phyloP scores from a whole-genome alignment of 164 flowering plant genomes.

The Nymphaea colorata region DNA sequence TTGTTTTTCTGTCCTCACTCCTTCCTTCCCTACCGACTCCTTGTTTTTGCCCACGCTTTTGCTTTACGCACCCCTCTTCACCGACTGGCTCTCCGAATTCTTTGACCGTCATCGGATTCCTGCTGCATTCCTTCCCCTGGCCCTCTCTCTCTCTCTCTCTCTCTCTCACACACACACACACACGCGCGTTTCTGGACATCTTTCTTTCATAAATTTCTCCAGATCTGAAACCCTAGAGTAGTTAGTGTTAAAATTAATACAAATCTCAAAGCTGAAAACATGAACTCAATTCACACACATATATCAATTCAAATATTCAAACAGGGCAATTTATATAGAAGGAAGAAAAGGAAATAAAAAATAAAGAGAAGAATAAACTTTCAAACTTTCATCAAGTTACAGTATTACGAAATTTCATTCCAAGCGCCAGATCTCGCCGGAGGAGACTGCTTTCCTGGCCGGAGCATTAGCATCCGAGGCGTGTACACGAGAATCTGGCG shows the following conservation, averaged over 20 bases:
- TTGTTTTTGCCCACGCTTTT: constrained; percentile 45
- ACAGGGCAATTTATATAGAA: background rate
- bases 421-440: background rate
- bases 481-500: background rate
- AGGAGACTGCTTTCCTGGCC: background rate
- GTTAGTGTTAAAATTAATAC: background rate
- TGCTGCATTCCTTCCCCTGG: constrained; percentile 13
- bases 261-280: background rate
- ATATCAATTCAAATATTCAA: background rate
- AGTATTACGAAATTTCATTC: background rate
- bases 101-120: background rate
- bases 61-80: constrained; percentile 36
- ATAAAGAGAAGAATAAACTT: background rate
- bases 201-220: background rate
- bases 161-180: background rate
- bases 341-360: background rate
- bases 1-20: background rate
- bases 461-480: background rate
- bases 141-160: constrained; percentile 2
- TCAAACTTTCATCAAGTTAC: background rate
- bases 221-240: background rate
- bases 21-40: constrained; percentile 28
- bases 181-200: too few relatives aligned
- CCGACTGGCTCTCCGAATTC: background rate
- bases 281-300: background rate